Conservation (phyloP, 2,329 filamentous ascomycete genomes). For the Penicillium sp. region DNA sequence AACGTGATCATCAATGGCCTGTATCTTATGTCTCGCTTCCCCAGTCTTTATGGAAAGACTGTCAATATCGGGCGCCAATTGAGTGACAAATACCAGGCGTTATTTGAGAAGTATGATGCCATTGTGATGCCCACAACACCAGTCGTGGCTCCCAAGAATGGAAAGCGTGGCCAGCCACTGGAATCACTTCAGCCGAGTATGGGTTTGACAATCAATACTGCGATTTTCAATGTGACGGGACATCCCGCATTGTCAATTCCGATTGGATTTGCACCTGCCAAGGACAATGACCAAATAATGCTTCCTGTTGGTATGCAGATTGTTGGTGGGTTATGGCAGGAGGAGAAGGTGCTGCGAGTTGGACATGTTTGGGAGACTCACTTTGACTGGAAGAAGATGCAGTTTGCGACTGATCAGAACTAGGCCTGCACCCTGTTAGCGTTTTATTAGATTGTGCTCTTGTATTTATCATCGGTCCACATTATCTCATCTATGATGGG, state of each 20-base stretch:
- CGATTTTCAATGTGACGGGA: conserved; percentile 58
- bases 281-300: conserved; percentile 25
- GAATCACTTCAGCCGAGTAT: conserved; percentile 40
- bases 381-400: conserved; percentile 25
- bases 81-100: conserved; percentile 39
- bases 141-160: conserved; percentile 27
- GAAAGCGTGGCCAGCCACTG: conserved; percentile 22
- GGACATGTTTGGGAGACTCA: conserved; percentile 27
- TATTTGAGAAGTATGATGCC: conserved; percentile 43
- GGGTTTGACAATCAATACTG: conserved; percentile 57
- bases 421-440: not conserved
- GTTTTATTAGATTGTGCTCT: not conserved
- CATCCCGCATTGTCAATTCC: conserved; percentile 58
- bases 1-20: conserved; percentile 43
- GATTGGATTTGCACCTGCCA: conserved; percentile 44
- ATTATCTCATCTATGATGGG: not conserved
- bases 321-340: conserved; percentile 44
- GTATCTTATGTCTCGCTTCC: conserved; percentile 41
- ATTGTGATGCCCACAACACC: conserved; percentile 43
- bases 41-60: conserved; percentile 42
- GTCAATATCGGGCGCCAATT: conserved; percentile 42
- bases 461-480: not conserved
- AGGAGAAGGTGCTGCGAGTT: conserved; percentile 25
- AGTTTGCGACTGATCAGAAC: conserved; percentile 5
- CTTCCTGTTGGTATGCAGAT: conserved; percentile 58